Base-by-base conservation (phyloP, 768 basidiomycete genomes). In the Mycena floridula region DNA sequence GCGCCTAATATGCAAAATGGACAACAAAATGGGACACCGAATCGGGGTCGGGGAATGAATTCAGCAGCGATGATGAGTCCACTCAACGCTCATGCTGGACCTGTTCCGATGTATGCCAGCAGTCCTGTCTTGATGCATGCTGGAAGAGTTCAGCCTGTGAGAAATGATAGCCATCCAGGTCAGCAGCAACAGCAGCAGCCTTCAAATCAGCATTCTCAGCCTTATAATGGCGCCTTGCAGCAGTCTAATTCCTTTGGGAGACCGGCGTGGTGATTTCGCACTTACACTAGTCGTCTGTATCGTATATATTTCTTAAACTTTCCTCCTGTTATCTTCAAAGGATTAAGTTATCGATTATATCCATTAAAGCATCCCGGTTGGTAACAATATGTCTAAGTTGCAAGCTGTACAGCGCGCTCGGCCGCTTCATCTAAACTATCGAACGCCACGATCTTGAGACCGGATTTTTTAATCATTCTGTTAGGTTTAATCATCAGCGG, bases 391-490 rank as follows among this genome's bases (percentile, higher is more conserved):
- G 51, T 62, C 66, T 76, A 79, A 59, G 59, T 61, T 43, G 85
- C 84, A 39, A 89, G 62, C 63, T 85, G 66, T 38, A 85, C 89
- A 37, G 90, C 89, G 49, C 79, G 76, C 59, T 82, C 73, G 15
- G 89, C 91, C 47, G 95, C 95, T 50, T 92, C 89, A 56, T 98
- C 96, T 22, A 98, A 76, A 54, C 83, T 80, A 54, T 98, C 95
- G 63, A 89, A 94, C 26, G 96, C 79, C 61, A 85, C 81, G 59
- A 99, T 99, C 69, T 91, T 87, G 53, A 98, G 67, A 22, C 93
- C 93, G 25, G 90, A 94, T 36, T 90, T 79, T 58, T 72, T 81
- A 66, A 98, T 97, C 85, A 97, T 88, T 59, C 94, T 97, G 44
- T 15, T 56, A 42, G 27, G 37, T 25, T 50, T n/a, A 51, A 55